These are phyloP conservation scores for Psophocarpus tetragonolobus DNA, from an alignment of 306 rosid genomes.

Conservation along the genomic window DNA sequence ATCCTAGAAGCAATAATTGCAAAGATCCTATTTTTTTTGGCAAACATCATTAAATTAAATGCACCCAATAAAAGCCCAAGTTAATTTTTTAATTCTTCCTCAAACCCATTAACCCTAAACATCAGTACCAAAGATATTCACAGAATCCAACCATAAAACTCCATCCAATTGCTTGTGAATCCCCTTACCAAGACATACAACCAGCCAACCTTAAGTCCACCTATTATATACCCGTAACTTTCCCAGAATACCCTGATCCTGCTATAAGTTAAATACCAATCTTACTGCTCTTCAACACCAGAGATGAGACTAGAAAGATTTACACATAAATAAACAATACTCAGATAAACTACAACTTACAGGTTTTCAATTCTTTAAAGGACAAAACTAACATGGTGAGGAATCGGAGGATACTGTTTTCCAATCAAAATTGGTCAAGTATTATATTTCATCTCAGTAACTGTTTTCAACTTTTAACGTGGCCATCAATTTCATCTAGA, in stretches of 20 bases:
- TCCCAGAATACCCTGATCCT: conserved; percentile 12
- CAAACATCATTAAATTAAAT: background rate
- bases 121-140: background rate
- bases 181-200: conserved; percentile 11
- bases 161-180: background rate
- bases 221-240: background rate
- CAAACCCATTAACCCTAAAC: background rate
- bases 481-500: background rate
- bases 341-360: background rate
- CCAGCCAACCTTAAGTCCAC: background rate
- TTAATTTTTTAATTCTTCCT: background rate
- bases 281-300: conserved; percentile 7
- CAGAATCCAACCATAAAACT: conserved; percentile 7
- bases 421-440: background rate
- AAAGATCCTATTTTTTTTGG: background rate
- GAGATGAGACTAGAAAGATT: background rate
- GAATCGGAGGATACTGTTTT: background rate
- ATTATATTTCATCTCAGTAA: background rate
- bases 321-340: conserved; percentile 21
- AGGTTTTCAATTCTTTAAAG: conserved; percentile 2
- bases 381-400: background rate
- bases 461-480: background rate
- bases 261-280: conserved; percentile 7
- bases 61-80: background rate
- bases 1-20: conserved; percentile 7